Conservation (phyloP, 1,284 basidiomycete genomes). For the Tremellales sp. region DNA sequence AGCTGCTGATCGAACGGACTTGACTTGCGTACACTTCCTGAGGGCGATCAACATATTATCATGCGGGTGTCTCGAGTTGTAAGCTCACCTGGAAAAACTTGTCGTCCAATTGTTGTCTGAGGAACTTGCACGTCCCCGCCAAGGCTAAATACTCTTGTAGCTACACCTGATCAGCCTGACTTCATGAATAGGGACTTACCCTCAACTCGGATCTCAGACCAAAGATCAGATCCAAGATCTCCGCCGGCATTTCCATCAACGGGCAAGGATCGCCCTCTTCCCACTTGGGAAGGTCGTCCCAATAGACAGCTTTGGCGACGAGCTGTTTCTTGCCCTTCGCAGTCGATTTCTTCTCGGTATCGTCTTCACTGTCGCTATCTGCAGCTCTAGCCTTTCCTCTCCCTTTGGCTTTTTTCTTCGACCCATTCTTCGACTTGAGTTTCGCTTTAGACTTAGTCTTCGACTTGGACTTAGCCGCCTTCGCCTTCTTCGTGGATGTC, state of each 20-base stretch:
- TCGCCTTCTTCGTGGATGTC: slow-evolving; percentile 12
- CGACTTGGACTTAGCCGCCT: slow-evolving; percentile 2
- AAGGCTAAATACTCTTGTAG: slow-evolving; percentile 29
- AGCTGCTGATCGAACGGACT: too few relatives aligned
- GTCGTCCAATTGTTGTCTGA: slow-evolving; percentile 18
- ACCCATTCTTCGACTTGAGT: not conserved
- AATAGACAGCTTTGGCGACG: slow-evolving; percentile 11
- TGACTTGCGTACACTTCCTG: too few relatives aligned
- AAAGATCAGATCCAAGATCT: slow-evolving; percentile 25
- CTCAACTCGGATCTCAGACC: slow-evolving; percentile 6
- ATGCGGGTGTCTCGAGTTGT: not conserved
- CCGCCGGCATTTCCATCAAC: slow-evolving; percentile 15
- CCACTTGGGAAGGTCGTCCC: slow-evolving; percentile 31
- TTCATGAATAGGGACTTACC: slow-evolving; percentile 8
- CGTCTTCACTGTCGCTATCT: not conserved
- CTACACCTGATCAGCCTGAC: slow-evolving; percentile 7
- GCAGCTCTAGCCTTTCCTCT: not conserved
- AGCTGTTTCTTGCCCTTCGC: slow-evolving; percentile 6
- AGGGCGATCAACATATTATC: not conserved
- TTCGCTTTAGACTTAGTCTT: not conserved
- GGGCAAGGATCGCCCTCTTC: slow-evolving; percentile 15
- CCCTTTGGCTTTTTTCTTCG: slow-evolving; percentile 2
- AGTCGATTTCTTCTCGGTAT: not conserved
- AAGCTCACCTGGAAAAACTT: slow-evolving; percentile 19
- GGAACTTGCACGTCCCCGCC: slow-evolving; percentile 22